phyloP scores from a whole-genome alignment of 1,284 basidiomycete species.

The Ceratobasidium papillatum region DNA sequence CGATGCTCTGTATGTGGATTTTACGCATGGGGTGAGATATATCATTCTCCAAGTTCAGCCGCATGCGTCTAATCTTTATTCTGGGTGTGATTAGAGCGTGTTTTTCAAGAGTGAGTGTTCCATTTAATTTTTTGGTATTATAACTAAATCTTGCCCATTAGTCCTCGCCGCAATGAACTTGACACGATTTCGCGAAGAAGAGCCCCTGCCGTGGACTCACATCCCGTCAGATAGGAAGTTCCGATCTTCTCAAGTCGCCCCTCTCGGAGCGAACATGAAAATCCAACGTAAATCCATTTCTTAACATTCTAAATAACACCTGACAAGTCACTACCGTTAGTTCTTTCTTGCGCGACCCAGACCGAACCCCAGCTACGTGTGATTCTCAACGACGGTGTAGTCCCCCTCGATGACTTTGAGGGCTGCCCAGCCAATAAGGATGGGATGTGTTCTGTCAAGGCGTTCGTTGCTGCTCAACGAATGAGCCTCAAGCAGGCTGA shows the following conservation, averaged over 20 bases:
- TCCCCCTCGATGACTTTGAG: slow-evolving; percentile 76
- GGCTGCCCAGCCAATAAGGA: slow-evolving; percentile 74
- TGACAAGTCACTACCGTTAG: slow-evolving; percentile 56
- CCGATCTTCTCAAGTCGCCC: slow-evolving; percentile 57
- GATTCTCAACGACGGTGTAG: slow-evolving; percentile 88
- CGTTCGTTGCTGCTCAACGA: slow-evolving; percentile 76
- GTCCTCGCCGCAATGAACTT: slow-evolving; percentile 54
- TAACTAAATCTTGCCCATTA: neutral
- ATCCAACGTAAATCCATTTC: neutral
- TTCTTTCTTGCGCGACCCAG: slow-evolving; percentile 57
- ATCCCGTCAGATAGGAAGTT: slow-evolving; percentile 68
- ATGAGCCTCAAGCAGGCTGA: slow-evolving; percentile 74
- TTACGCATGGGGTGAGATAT: slow-evolving; percentile 57
- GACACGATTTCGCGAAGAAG: slow-evolving; percentile 70
- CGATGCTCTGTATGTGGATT: slow-evolving; percentile 67
- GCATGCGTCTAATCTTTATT: neutral
- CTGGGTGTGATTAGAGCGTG: neutral
- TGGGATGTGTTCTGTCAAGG: slow-evolving; percentile 81
- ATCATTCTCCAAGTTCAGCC: no score
- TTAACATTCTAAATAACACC: neutral
- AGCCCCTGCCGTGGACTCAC: slow-evolving; percentile 75
- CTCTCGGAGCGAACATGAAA: slow-evolving; percentile 60
- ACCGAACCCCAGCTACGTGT: slow-evolving; percentile 73
- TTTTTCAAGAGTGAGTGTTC: slow-evolving; percentile 41
- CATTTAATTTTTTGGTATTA: neutral